phyloP scores from a whole-genome alignment of 2,329 filamentous ascomycete species.

The Talaromyces funiculosus region DNA sequence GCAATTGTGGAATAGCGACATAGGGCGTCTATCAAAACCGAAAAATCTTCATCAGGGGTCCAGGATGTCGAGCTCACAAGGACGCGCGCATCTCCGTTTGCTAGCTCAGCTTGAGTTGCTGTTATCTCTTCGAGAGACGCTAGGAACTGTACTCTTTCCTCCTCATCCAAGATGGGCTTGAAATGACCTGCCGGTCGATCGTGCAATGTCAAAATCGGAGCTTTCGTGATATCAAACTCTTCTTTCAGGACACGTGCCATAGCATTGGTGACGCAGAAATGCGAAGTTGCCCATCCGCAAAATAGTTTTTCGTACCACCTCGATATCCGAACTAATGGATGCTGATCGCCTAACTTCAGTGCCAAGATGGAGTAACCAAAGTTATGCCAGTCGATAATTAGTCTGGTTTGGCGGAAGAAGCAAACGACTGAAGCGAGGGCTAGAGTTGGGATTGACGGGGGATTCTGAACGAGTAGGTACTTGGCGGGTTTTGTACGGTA shows the following conservation, averaged over 20 bases:
- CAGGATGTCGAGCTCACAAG: constrained; percentile 93
- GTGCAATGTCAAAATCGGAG: constrained; percentile 67
- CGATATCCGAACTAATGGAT: constrained; percentile 73
- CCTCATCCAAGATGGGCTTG: constrained; percentile 55
- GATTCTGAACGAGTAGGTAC: constrained; percentile 92
- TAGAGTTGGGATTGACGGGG: constrained; percentile 88
- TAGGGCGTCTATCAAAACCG: constrained; percentile 75
- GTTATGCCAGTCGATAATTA: constrained; percentile 98
- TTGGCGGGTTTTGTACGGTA: constrained; percentile 68
- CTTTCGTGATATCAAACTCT: constrained; percentile 57
- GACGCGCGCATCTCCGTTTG: constrained; percentile 57
- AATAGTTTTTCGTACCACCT: constrained; percentile 71
- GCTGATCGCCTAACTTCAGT: constrained; percentile 55
- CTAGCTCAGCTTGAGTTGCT: constrained; percentile 54
- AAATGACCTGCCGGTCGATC: constrained; percentile 83
- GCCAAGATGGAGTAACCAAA: constrained; percentile 93
- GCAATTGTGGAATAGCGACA: constrained; percentile 61
- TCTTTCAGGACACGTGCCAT: constrained; percentile 70
- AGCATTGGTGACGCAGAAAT: constrained; percentile 83
- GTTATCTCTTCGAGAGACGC: constrained; percentile 59
- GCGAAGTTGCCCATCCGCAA: constrained; percentile 62
- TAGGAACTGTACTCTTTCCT: constrained; percentile 56
- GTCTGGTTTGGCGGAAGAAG: constrained; percentile 68
- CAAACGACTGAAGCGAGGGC: constrained; percentile 68
- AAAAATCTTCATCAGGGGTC: constrained; percentile 96